Evolutionary conservation across 129 eudicot genomes (phyloP).

Genomic region (Pittosporum tobira): DNA sequence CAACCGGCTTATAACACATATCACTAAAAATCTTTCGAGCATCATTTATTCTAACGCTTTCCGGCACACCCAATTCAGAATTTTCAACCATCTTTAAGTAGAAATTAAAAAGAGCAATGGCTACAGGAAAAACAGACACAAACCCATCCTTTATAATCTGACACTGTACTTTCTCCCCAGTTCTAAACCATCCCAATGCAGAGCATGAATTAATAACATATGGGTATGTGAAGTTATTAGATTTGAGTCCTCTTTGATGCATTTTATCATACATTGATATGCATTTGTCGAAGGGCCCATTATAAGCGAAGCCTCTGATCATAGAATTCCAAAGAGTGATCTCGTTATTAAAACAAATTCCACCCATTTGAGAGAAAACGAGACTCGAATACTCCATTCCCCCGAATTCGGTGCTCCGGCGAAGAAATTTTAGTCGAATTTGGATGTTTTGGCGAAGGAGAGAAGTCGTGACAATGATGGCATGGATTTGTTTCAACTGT

Average conservation of each 20-base stretch:
- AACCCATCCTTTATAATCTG: conserved; percentile 22
- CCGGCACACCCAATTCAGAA: conserved; percentile 1
- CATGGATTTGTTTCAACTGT: conserved; percentile 32
- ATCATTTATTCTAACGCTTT: conserved; percentile 8
- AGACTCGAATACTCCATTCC: conserved; percentile 25
- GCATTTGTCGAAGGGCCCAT: conserved; percentile 23
- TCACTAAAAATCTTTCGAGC: conserved; percentile 21
- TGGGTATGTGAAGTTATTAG: conserved; percentile 35
- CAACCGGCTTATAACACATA: conserved; percentile 12
- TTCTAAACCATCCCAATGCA: conserved; percentile 23
- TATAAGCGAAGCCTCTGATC: conserved; percentile 35
- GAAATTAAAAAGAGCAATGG: conserved; percentile 20
- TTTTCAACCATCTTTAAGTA: conserved; percentile 12
- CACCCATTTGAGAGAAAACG: conserved; percentile 25
- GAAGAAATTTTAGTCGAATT: conserved; percentile 20
- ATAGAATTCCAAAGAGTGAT: conserved; percentile 32
- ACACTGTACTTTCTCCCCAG: conserved; percentile 22
- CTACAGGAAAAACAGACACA: conserved; percentile 19
- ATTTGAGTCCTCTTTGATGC: conserved; percentile 24
- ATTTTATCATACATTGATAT: conserved; percentile 25
- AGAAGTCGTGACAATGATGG: conserved; percentile 18
- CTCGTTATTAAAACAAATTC: conserved; percentile 7
- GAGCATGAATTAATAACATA: conserved; percentile 28
- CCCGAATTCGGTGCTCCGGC: conserved; percentile 32
- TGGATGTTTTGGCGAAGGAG: conserved; percentile 13